Conservation (phyloP, 306 rosid genomes). For the Dalbergia cultrata region DNA sequence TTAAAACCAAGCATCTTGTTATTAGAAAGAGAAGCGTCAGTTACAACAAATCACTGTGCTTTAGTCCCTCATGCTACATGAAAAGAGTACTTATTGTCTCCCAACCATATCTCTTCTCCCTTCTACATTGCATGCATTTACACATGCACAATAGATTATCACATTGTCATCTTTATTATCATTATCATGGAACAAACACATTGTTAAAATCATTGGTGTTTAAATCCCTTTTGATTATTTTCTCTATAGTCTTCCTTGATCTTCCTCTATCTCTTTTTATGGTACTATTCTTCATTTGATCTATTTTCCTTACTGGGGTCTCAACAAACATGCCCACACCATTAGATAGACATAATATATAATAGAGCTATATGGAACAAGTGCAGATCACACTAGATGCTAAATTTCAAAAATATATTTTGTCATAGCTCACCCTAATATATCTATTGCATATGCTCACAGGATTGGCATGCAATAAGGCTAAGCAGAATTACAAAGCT, state of each 20-base stretch:
- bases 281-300: too few relatives aligned
- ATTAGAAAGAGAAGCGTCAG: conserved; percentile 22
- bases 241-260: too few relatives aligned
- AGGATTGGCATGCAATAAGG: not conserved
- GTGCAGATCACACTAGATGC: not conserved
- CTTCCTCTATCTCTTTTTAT: too few relatives aligned
- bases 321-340: too few relatives aligned
- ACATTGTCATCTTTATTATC: not conserved
- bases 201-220: too few relatives aligned
- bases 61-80: not conserved
- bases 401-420: not conserved
- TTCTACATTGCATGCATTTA: not conserved
- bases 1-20: conserved; percentile 25
- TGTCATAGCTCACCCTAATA: not conserved
- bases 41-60: conserved; percentile 25
- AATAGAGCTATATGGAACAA: not conserved
- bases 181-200: not conserved
- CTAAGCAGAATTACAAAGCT: conserved; percentile 16
- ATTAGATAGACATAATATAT: too few relatives aligned
- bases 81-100: not conserved
- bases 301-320: too few relatives aligned
- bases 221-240: too few relatives aligned
- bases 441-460: not conserved
- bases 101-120: not conserved
- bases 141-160: not conserved